Evolutionary conservation across 495 filamentous ascomycete species (phyloP).

Genomic region (Penicillium soppii): DNA sequence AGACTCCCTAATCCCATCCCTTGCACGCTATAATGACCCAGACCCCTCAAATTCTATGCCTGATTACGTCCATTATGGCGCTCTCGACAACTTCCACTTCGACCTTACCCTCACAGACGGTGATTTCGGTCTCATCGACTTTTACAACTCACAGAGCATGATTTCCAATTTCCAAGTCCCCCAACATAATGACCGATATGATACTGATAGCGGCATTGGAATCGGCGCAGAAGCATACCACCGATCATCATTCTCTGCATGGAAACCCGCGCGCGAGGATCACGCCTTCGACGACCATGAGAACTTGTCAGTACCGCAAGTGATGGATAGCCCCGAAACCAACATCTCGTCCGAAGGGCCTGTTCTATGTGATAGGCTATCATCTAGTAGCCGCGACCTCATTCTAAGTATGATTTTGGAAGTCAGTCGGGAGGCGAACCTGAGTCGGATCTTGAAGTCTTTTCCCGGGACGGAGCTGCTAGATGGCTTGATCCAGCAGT

Average conservation of each 20-base stretch:
- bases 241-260: slow-evolving; percentile 53
- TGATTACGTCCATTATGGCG: slow-evolving; percentile 27
- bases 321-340: slow-evolving; percentile 31
- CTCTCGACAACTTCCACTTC: slow-evolving; percentile 45
- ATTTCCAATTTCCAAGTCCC: slow-evolving; percentile 17
- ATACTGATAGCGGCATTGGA: slow-evolving; percentile 27
- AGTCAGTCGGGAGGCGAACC: slow-evolving; percentile 44
- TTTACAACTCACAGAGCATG: slow-evolving; percentile 51
- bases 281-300: slow-evolving; percentile 51
- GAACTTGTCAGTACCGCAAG: slow-evolving; percentile 50
- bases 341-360: slow-evolving; percentile 18
- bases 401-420: slow-evolving; percentile 59
- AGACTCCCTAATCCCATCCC: slow-evolving; percentile 29
- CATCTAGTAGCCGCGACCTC: slow-evolving; percentile 50
- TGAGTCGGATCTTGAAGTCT: slow-evolving; percentile 51
- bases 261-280: slow-evolving; percentile 51
- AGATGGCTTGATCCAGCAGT: slow-evolving; percentile 60
- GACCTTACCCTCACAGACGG: slow-evolving; percentile 60
- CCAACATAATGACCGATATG: slow-evolving; percentile 10
- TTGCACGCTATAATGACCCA: slow-evolving; percentile 27
- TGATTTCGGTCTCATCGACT: slow-evolving; percentile 58
- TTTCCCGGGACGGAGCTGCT: slow-evolving; percentile 61
- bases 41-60: slow-evolving; percentile 22
- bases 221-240: slow-evolving; percentile 40
- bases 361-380: slow-evolving; percentile 34